Base-by-base conservation (phyloP, 352 stramenopile species). In the Phytophthora rubi region DNA sequence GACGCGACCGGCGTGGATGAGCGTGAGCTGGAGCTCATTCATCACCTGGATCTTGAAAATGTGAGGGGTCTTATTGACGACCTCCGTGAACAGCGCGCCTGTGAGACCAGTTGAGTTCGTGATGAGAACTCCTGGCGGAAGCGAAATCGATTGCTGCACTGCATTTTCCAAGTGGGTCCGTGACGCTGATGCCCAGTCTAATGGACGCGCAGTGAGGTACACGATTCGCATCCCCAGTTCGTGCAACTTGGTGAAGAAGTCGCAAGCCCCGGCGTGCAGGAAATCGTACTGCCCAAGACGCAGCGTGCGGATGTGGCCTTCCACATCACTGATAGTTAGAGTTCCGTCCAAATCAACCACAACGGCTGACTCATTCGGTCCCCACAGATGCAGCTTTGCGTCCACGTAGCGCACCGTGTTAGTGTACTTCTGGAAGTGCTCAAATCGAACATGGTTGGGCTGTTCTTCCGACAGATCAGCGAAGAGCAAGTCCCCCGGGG, bases 31-130 rank as follows among this genome's bases (percentile, higher is more conserved):
- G 42, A 95, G 78, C 73, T 92, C 82, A 60, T 94, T 93, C 30
- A 95, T 61, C 51, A 95, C 86, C 59, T 91, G 81, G 9, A 84
- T 81, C 64, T 95, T 95, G 70, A 95, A 95, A 28, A 95, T 52
- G 56, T 95, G 78, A 13, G 88, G 88, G 58, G 89, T 95, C 67
- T 93, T 94, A 68, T 95, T 93, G 33, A 94, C 83, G n/a, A 94
- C 88, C 60, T 95, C 88, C 3, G 88, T 95, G 47, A 91, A 77
- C 9, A 95, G 65, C 15, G 88, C 88, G 13, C 88, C 88, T 1
- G 86, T 94, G 53, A 94, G 73, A 9, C 88, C 88, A 26, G 78
- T 92, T 26, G 86, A 92, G 64, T 93, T 95, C 3, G 88, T 95
- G 68, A 95, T 89, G 47, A 95, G 75, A 45, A 86, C 83, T 16